Evolutionary conservation across 805 yeast genomes (phyloP), one percentile per base, ranked within the genome.

Genomic region (Cyberlindnera misumaiensis): DNA sequence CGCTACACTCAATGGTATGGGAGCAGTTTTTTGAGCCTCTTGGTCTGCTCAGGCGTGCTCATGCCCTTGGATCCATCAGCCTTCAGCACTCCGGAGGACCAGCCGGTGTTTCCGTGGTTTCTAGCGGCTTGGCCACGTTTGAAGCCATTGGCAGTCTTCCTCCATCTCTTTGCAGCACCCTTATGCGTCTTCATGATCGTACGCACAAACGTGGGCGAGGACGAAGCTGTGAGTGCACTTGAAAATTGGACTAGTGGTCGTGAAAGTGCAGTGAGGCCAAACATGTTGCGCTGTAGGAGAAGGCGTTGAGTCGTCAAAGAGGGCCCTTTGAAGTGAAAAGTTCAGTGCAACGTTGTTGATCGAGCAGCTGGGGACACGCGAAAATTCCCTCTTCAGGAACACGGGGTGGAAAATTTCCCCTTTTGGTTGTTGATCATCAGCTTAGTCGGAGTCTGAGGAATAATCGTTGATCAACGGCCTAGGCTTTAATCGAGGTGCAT

Each of bases 51-150:
- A 17, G 68, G 64, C 33, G 73, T 69, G 29, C 78, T 85, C 49
- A 63, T 56, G 7, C 70, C 75, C 48, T 70, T 81, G 24, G 77
- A 82, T 47, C 77, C 73, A 60, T 82, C 68, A 51, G 70, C 71
- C 43, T 75, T 66, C 53, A 83, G 62, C 18, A 73, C 68, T 36
- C 79, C 70, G 30, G 74, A 65, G 25, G 88, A 72, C 82, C 93
- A 89, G 16, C 95, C 89, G 2, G 88, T 85, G 55, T 89, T 89
- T 36, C 97, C 96, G 59, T 89, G 97, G 48, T 84, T 83, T 65
- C 95, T 76, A 10, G 96, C 95, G 15, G 94, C 83, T 51, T 78
- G 76, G 45, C 59, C 67, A 56, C 86, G 67, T 50, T 78, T 73
- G 62, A 69, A 80, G n/a, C 76, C 73, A 32, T 67, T 65, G 2